A percentile compares a stretch with the other conserved stretches of the same genome.
Evolutionary conservation across 257 asterid species (phyloP).

Genomic region (Osmanthus fragrans): DNA sequence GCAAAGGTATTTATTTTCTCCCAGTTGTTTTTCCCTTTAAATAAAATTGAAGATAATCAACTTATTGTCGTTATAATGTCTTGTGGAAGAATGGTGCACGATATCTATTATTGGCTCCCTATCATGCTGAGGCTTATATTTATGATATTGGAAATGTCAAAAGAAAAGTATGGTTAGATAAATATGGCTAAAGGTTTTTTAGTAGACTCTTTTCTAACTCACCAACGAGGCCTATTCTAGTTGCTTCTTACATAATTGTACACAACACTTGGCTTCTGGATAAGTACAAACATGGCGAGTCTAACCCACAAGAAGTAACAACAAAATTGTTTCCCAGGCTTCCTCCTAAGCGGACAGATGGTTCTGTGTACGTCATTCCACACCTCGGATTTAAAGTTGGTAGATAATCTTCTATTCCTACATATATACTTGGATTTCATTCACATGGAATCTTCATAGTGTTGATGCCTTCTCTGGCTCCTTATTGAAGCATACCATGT

Average conservation of each 20-base stretch:
- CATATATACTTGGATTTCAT: background rate
- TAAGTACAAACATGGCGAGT: background rate
- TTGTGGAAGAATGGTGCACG: background rate
- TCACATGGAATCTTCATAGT: background rate
- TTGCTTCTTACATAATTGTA: background rate
- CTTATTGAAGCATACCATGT: background rate
- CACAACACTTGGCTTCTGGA: background rate
- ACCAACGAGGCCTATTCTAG: background rate
- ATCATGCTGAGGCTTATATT: background rate
- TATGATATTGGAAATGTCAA: background rate
- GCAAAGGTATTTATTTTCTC: constrained; percentile 62
- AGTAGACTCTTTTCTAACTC: background rate
- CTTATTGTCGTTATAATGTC: background rate
- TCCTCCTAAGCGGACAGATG: background rate
- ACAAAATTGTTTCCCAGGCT: background rate
- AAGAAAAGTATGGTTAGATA: background rate
- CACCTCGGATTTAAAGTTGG: background rate
- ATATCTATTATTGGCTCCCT: background rate
- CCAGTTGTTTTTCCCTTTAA: background rate
- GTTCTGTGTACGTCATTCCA: background rate
- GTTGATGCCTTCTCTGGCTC: background rate
- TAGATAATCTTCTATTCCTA: background rate
- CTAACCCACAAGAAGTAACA: background rate
- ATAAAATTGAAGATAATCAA: constrained; percentile 5
- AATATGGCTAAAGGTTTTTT: background rate